These are phyloP conservation scores for Alternaria triticina DNA, from an alignment of 2,329 filamentous ascomycete species.

Conservation along the genomic window DNA sequence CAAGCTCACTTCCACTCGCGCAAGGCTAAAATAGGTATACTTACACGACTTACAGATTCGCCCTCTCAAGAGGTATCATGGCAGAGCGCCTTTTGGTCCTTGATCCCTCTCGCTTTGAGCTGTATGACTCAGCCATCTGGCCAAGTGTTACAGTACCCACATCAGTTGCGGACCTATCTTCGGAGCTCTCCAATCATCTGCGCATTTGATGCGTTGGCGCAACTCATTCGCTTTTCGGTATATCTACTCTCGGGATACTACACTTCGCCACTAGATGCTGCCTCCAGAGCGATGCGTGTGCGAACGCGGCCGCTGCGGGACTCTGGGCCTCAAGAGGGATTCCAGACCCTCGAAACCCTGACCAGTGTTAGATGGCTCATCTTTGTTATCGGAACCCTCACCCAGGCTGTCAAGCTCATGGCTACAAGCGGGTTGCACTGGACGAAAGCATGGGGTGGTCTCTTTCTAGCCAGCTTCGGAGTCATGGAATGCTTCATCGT, in stretches of 20 bases:
- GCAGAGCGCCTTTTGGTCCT: background rate
- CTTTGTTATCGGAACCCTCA: background rate
- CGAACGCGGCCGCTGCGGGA: too few relatives aligned
- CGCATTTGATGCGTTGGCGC: background rate
- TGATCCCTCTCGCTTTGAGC: background rate
- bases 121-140: background rate
- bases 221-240: background rate
- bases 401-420: background rate
- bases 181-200: background rate
- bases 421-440: background rate
- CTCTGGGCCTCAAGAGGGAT: too few relatives aligned
- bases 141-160: background rate
- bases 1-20: background rate
- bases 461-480: background rate
- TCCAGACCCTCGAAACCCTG: too few relatives aligned
- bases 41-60: background rate
- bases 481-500: background rate
- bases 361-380: too few relatives aligned
- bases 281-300: too few relatives aligned
- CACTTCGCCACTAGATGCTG: too few relatives aligned
- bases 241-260: background rate
- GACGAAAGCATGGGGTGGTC: background rate
- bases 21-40: background rate
- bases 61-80: background rate
- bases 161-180: background rate